Evolutionary conservation across 2,329 filamentous ascomycete genomes (phyloP).

Genomic region (Blumeria graminis): DNA sequence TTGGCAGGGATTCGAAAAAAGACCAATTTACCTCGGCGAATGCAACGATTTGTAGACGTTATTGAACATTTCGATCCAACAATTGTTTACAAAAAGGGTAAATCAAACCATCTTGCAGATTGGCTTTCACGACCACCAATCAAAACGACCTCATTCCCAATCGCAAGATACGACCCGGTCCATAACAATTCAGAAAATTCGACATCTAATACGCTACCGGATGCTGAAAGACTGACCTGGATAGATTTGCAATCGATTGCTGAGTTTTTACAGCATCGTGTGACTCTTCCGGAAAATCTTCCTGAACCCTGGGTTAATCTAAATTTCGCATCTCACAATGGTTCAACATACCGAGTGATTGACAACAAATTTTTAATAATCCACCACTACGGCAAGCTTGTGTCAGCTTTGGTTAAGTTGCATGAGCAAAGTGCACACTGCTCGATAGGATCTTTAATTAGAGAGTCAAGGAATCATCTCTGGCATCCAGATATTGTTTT

Average conservation of each 20-base stretch:
- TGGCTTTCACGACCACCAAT: not conserved
- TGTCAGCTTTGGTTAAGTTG: not conserved
- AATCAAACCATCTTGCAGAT: not conserved
- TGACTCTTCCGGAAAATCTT: not conserved
- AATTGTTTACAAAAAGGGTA: not conserved
- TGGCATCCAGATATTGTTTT: not conserved
- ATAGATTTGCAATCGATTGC: not conserved
- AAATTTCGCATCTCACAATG: not conserved
- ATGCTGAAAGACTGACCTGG: not conserved
- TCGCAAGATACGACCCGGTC: not conserved
- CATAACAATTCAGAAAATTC: not conserved
- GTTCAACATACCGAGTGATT: not conserved
- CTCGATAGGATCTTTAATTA: not conserved
- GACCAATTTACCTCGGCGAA: not conserved
- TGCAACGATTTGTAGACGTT: not conserved
- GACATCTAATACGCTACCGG: not conserved
- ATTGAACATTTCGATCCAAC: constrained; percentile 1
- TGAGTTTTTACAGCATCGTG: not conserved
- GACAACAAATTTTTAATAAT: not conserved
- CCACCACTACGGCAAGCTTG: not conserved
- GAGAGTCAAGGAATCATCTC: not conserved
- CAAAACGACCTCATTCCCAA: not conserved
- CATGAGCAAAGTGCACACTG: not conserved
- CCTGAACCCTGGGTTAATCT: not conserved
- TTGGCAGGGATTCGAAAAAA: not conserved